phyloP scores from a whole-genome alignment of 192 early-diverging fungal genomes.

The Linnemannia elongata region DNA sequence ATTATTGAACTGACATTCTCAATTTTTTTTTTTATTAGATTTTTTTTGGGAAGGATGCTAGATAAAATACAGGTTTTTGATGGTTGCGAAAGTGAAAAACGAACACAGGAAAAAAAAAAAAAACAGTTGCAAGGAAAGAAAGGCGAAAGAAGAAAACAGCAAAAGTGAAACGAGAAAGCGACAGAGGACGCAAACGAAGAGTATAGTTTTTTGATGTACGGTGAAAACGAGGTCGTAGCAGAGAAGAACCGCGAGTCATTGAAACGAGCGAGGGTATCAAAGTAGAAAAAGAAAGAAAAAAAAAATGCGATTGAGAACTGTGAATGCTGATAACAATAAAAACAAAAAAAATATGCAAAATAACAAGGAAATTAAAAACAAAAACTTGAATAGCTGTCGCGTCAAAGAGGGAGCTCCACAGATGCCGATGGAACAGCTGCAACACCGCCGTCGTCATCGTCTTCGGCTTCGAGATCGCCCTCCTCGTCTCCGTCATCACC shows the following conservation, averaged over 20 bases:
- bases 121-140: not conserved
- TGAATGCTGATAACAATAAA: conserved; percentile 15
- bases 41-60: not conserved
- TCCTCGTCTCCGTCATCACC: conserved; percentile 40
- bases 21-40: not conserved
- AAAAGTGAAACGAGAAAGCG: not conserved
- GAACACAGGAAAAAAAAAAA: not conserved
- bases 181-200: not conserved
- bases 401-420: conserved; percentile 34
- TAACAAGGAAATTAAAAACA: conserved; percentile 16
- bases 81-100: not conserved
- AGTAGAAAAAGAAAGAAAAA: conserved; percentile 9
- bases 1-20: not conserved
- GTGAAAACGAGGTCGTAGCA: not conserved
- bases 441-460: conserved; percentile 48
- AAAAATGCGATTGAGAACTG: conserved; percentile 3
- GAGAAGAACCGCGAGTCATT: not conserved
- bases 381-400: conserved; percentile 3
- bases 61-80: not conserved
- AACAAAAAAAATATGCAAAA: conserved; percentile 18
- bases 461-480: conserved; percentile 33
- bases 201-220: not conserved
- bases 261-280: not conserved
- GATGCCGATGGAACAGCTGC: conserved; percentile 44
- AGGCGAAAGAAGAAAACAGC: not conserved